Base-by-base conservation (phyloP, 2,329 filamentous ascomycete species). In the Talaromyces sp. region DNA sequence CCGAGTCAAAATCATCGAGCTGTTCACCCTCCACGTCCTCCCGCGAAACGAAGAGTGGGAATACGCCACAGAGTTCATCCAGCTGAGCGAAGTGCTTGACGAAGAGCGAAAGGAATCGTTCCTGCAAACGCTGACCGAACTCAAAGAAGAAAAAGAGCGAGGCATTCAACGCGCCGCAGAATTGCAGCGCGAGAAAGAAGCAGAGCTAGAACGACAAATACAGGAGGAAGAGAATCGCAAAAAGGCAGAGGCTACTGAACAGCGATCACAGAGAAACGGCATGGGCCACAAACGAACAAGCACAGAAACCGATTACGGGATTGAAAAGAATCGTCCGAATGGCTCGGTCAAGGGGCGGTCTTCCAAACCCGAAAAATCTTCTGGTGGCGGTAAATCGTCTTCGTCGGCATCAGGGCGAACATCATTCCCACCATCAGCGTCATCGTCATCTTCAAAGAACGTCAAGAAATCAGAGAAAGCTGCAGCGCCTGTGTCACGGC, bases 21-120 rank as follows among this genome's bases (percentile, higher is more conserved):
- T 99, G 9, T 99, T 97, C 74, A 95, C 92, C 1, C 83, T 99
- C 4, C 94, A 99, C 71, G 91, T 97, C 8, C 85, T 99, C n/a
- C 87, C 93, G 5, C 85, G 91, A 57, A 97, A 97, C 67, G 87
- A 91, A 59, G 92, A 97, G 76, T 99, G 94, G 94, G 91, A 96
- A 61, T 97, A 97, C 68, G 91, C 94, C 3, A 85, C 86, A 62
- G 90, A 96, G 67, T 97, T 97, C 73, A 95, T 97, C 69, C 86
- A 83, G 68, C 85, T 91, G 69, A 94, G 88, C 72, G 87, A 93
- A 53, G 86, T 96, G 27, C 82, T 99, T 1, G 93, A 97, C 72
- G 93, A 97, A 57, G 94, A 97, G 77, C 85, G 91, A 51, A 87
- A 91, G 64, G 91, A 97, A 68, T 88, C 90, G 0, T 97, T 97